phyloP scores from a whole-genome alignment of 2,329 filamentous ascomycete genomes.

The Colletotrichum viniferum region DNA sequence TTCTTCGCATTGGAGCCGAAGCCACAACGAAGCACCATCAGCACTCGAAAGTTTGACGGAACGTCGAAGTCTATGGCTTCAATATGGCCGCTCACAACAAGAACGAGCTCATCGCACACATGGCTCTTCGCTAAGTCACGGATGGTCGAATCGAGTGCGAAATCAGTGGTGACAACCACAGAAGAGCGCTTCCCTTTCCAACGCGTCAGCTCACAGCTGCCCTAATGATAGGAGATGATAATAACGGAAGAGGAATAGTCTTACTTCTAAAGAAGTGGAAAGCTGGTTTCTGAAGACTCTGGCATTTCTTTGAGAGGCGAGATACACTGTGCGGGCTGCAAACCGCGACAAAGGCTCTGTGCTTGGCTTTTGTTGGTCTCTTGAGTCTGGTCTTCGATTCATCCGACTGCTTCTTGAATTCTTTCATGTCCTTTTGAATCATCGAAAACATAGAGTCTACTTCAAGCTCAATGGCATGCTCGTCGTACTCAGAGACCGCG shows the following conservation, averaged over 20 bases:
- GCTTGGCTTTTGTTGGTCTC: neutral
- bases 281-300: neutral
- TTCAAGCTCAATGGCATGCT: neutral
- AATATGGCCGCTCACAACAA: neutral
- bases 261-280: neutral
- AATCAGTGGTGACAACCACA: neutral
- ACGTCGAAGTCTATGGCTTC: neutral
- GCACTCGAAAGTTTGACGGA: neutral
- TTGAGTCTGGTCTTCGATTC: neutral
- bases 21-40: neutral
- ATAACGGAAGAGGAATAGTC: neutral
- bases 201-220: neutral
- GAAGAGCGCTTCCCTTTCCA: neutral
- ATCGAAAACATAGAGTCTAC: neutral
- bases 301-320: neutral
- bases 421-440: neutral
- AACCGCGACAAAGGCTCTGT: neutral
- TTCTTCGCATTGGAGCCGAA: neutral
- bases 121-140: neutral
- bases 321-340: neutral
- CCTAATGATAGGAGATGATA: neutral
- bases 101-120: neutral
- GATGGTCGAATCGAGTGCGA: neutral
- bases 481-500: neutral
- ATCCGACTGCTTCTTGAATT: neutral